Evolutionary conservation across 2,329 filamentous ascomycete genomes (phyloP), one percentile per base, ranked within the genome.

Genomic region (Stachybotrys elegans): DNA sequence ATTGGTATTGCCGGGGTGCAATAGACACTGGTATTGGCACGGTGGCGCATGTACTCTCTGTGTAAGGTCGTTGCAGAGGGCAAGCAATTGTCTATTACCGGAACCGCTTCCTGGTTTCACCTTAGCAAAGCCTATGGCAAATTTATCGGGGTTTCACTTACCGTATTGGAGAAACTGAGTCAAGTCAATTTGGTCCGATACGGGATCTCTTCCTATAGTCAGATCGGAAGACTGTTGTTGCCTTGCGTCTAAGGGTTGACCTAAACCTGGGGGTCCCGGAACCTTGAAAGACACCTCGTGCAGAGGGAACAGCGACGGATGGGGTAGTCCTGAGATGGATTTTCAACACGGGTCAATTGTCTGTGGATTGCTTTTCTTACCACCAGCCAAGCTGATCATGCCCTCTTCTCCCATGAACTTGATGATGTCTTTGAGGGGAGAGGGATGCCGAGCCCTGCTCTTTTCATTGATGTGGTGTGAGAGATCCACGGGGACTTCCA

Each of bases 361-460:
- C n/a, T n/a, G n/a, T n/a, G n/a, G n/a, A n/a, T n/a, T n/a, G n/a
- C n/a, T n/a, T n/a, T n/a, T 20, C 20, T 40, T 39, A 60, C 58
- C 59, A 49, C 58, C 59, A 3, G 59, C 59, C 5, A 61, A 43
- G 41, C 55, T 59, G 22, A 62, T 56, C 60, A 63, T 63, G 13
- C 57, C 60, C 44, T 62, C 60, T n/a, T 53, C 49, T 1, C 44
- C 53, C 60, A 62, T 62, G n/a, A 52, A 61, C 43, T 57, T 56
- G 45, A 63, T 55, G 19, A 62, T 63, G 29, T 62, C 59, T 40
- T 63, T 63, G 5, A 63, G 47, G 1, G 60, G 60, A 6, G 55
- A 59, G 0, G 57, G 57, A 40, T 62, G 59, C 1, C 60, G 46
- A 19, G 58, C 48, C 22, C 51, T 55, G 46, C 55, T 59, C 39